A percentile compares a stretch with the other conserved stretches of the same genome.
Conservation (phyloP, 345 rosid genomes). For the Firmiana major region DNA sequence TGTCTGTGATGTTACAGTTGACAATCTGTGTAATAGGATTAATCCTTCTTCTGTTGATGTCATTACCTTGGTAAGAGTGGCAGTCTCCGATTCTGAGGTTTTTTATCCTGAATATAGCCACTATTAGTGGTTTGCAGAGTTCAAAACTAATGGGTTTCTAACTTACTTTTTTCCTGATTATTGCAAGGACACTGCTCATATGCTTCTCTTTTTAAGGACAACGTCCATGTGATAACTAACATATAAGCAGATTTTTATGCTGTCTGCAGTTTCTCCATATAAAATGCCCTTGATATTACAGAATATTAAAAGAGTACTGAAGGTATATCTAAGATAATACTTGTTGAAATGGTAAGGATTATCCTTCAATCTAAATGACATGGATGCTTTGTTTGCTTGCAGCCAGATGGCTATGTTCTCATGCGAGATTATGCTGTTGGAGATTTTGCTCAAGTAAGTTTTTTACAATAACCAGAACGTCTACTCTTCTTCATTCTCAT, state of each 20-base stretch:
- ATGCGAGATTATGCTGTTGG: conserved; percentile 52
- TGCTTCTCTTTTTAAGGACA: conserved; percentile 9
- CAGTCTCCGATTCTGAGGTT: not conserved
- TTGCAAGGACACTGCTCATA: not conserved
- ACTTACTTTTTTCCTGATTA: too few species aligned
- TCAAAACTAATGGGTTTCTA: not conserved
- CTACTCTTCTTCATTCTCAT: not conserved
- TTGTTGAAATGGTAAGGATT: not conserved
- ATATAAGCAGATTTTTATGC: conserved; percentile 45
- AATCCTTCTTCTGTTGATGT: conserved; percentile 49
- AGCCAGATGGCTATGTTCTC: conserved; percentile 51
- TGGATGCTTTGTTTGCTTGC: conserved; percentile 12
- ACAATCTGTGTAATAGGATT: conserved; percentile 24
- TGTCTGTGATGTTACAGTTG: conserved; percentile 27
- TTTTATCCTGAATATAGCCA: not conserved
- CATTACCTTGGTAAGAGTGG: conserved; percentile 44
- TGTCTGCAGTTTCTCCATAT: conserved; percentile 58
- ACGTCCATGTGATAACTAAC: conserved; percentile 1
- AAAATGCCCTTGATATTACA: conserved; percentile 42
- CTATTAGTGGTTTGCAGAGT: not conserved
- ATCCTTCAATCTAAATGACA: not conserved
- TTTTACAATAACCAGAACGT: not conserved
- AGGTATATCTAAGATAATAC: conserved; percentile 30
- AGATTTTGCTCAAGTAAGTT: conserved; percentile 53
- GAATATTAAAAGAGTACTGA: conserved; percentile 41